These are phyloP conservation scores for Exserohilum turcica DNA, from an alignment of 2,329 filamentous ascomycete genomes.

Conservation along the genomic window DNA sequence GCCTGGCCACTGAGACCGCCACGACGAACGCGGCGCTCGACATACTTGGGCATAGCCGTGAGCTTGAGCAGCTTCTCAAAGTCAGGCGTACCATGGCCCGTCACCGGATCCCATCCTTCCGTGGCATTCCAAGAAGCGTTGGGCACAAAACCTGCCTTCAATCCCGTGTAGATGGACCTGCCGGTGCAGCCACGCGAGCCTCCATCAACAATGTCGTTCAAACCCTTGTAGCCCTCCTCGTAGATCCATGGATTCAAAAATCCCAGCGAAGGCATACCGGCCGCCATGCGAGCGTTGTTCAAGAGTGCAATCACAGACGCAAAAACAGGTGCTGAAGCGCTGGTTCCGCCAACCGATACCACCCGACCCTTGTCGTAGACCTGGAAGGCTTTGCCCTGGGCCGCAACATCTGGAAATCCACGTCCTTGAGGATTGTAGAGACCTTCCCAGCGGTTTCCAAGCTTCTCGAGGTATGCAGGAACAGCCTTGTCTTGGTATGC, in stretches of 20 bases:
- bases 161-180: slow-evolving; percentile 44
- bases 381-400: slow-evolving; percentile 44
- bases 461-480: slow-evolving; percentile 45
- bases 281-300: slow-evolving; percentile 46
- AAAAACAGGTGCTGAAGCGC: slow-evolving; percentile 48
- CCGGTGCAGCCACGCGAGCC: slow-evolving; percentile 55
- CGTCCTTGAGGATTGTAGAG: slow-evolving; percentile 53
- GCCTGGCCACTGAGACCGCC: not conserved
- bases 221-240: slow-evolving; percentile 48
- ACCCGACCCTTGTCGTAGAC: slow-evolving; percentile 43
- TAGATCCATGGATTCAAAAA: slow-evolving; percentile 53
- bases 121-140: slow-evolving; percentile 59
- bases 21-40: slow-evolving; percentile 18
- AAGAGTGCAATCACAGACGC: slow-evolving; percentile 46
- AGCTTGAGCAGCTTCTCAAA: slow-evolving; percentile 43
- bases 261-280: slow-evolving; percentile 43
- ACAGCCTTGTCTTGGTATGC: slow-evolving; percentile 52
- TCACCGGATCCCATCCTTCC: slow-evolving; percentile 57
- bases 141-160: slow-evolving; percentile 48
- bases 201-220: slow-evolving; percentile 57
- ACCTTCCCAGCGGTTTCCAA: slow-evolving; percentile 49
- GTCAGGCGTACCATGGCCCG: slow-evolving; percentile 49
- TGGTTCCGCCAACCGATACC: slow-evolving; percentile 45
- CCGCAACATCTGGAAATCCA: slow-evolving; percentile 54
- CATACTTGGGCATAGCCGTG: slow-evolving; percentile 20